Evolutionary conservation across 139 green algal genomes (phyloP).

Genomic region (Coelastrella sp.): DNA sequence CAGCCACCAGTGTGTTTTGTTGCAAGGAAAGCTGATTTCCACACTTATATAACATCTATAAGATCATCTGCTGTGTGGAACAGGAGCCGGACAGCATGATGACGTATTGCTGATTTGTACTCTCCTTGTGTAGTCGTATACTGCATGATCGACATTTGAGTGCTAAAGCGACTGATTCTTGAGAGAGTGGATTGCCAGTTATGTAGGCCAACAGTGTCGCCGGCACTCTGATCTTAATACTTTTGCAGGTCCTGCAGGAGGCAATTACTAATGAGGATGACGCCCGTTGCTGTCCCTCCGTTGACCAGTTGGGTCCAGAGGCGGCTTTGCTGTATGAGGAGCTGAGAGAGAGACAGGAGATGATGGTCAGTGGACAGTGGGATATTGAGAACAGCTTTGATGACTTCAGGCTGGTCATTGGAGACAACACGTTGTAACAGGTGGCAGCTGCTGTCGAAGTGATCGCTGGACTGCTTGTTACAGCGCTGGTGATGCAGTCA

Average conservation of each 20-base stretch:
- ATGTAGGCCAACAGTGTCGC: neutral
- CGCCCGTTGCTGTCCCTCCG: slow-evolving; percentile 41
- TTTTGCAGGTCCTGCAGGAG: slow-evolving; percentile 71
- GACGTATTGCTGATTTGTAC: too few species aligned
- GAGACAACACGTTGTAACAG: slow-evolving; percentile 71
- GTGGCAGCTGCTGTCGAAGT: neutral
- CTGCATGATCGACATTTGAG: too few species aligned
- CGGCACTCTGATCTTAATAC: neutral
- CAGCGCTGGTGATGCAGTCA: too few species aligned
- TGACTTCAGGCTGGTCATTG: slow-evolving; percentile 83
- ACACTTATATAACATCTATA: too few species aligned
- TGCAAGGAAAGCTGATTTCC: too few species aligned
- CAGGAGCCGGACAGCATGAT: too few species aligned
- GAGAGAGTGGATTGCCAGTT: too few species aligned
- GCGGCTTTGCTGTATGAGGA: slow-evolving; percentile 64
- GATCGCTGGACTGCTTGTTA: too few species aligned
- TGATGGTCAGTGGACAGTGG: slow-evolving; percentile 62
- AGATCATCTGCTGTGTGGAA: too few species aligned
- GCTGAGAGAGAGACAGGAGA: slow-evolving; percentile 68
- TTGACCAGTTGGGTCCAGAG: slow-evolving; percentile 43
- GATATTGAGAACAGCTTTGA: slow-evolving; percentile 79
- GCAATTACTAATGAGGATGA: slow-evolving; percentile 73
- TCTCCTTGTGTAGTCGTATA: too few species aligned
- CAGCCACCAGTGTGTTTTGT: too few species aligned
- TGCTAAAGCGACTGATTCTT: too few species aligned